Evolutionary conservation across 2,329 filamentous ascomycete species (phyloP).

Genomic region (Epicoccum sorghinum): DNA sequence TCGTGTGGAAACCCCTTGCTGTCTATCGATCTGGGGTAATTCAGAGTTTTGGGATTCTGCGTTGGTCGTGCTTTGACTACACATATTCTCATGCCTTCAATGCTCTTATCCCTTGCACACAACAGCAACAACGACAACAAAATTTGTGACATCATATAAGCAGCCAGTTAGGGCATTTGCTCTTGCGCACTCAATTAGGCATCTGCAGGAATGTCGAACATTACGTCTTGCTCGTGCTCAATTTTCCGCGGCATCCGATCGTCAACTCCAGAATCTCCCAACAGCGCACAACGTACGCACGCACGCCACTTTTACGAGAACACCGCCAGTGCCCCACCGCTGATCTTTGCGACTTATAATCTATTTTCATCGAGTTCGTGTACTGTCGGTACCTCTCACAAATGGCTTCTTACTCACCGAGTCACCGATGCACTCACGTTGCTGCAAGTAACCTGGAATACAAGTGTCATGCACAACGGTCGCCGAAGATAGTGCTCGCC

Average conservation of each 20-base stretch:
- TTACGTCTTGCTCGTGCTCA: neutral
- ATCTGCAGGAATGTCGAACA: neutral
- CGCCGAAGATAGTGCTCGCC: neutral
- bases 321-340: slow-evolving; percentile 8
- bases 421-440: neutral
- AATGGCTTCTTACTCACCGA: too few species aligned
- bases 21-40: slow-evolving; percentile 10
- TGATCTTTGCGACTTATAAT: slow-evolving; percentile 8
- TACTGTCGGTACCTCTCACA: neutral
- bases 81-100: neutral
- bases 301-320: neutral
- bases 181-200: neutral
- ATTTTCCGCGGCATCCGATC: neutral
- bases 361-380: slow-evolving; percentile 12
- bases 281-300: neutral
- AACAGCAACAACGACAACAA: neutral
- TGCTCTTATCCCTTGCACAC: neutral
- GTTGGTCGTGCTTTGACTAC: neutral
- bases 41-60: neutral
- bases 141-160: too few species aligned
- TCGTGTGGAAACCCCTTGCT: slow-evolving; percentile 10
- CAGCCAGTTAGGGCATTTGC: neutral
- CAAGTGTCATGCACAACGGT: slow-evolving; percentile 5
- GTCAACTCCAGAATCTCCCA: neutral
- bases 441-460: neutral